Percentiles rank a stretch among this genome's conserved stretches.
phyloP scores from a whole-genome alignment of 2,329 filamentous ascomycete genomes.

The Laburnicola sp. region DNA sequence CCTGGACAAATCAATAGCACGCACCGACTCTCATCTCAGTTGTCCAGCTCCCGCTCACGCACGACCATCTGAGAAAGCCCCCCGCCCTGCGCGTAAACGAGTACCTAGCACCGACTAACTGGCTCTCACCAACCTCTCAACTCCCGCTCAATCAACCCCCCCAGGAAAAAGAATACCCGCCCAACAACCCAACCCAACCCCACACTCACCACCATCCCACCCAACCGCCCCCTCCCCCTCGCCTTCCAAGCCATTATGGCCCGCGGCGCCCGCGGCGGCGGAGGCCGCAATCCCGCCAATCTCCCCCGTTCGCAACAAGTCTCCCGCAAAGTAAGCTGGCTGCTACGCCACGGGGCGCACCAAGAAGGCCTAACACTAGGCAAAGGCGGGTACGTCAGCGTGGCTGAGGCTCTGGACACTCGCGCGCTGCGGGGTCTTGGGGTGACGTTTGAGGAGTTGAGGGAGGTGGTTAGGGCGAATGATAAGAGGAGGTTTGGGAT shows the following conservation, averaged over 20 bases:
- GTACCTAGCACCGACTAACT: no score
- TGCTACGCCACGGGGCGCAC: slow-evolving; percentile 65
- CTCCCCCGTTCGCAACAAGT: slow-evolving; percentile 50
- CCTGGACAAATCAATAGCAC: no score
- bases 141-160: no score
- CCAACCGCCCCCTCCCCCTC: not conserved
- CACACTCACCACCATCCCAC: not conserved
- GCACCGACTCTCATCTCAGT: no score
- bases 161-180: not conserved
- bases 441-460: slow-evolving; percentile 75
- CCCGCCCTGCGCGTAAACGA: no score
- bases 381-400: slow-evolving; percentile 62
- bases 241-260: not conserved
- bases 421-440: slow-evolving; percentile 67
- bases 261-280: slow-evolving; percentile 37
- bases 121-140: no score
- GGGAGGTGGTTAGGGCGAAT: slow-evolving; percentile 69
- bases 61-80: no score
- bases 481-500: slow-evolving; percentile 92
- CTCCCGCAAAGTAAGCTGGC: slow-evolving; percentile 55
- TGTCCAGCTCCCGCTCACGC: no score
- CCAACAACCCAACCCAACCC: not conserved
- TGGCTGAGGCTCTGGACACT: slow-evolving; percentile 63
- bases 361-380: slow-evolving; percentile 63
- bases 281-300: slow-evolving; percentile 42